Evolutionary conservation across 305 asterid genomes (phyloP).

Genomic region (Solanum chacoense): DNA sequence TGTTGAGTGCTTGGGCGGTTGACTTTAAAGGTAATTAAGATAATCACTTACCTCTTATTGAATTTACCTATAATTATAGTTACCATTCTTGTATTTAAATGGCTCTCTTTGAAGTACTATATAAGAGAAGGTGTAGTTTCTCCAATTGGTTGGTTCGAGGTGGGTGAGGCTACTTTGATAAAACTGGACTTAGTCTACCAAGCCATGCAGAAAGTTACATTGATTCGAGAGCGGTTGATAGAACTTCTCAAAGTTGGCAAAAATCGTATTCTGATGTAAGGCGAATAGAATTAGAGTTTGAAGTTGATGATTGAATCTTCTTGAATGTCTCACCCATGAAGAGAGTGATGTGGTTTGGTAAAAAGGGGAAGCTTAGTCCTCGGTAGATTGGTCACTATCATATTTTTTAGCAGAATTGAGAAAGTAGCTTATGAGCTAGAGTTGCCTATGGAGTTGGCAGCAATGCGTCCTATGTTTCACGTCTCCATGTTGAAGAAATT

Average conservation of each 20-base stretch:
- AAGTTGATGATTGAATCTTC: neutral
- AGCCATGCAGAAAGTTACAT: neutral
- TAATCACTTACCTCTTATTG: neutral
- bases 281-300: neutral
- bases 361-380: neutral
- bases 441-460: neutral
- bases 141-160: neutral
- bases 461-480: neutral
- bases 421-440: neutral
- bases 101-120: neutral
- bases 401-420: neutral
- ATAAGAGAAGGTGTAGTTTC: neutral
- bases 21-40: neutral
- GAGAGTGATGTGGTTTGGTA: neutral
- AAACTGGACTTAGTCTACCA: neutral
- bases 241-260: neutral
- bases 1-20: neutral
- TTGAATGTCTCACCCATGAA: neutral
- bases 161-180: neutral
- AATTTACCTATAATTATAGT: neutral
- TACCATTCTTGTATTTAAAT: neutral
- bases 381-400: neutral
- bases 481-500: neutral
- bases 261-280: neutral
- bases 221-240: neutral